These are phyloP conservation scores for Carex sylvatica DNA, from an alignment of 202 grass and related monocot genomes.

Conservation along the genomic window DNA sequence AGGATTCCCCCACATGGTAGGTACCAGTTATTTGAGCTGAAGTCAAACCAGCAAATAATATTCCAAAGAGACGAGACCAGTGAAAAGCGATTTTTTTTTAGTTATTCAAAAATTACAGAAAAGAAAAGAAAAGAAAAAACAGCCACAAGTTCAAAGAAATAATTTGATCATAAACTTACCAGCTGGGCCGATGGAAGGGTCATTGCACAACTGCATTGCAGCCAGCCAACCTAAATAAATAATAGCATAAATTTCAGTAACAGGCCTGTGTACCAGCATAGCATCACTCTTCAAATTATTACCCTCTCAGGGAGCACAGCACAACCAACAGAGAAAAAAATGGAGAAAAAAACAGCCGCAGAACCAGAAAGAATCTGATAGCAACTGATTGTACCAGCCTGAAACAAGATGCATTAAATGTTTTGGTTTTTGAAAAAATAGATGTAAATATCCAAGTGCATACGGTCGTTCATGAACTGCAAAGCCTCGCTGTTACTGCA, in stretches of 20 bases:
- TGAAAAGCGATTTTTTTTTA: not conserved
- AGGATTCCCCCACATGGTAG: not conserved
- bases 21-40: not conserved
- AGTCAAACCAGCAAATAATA: not conserved
- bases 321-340: slow-evolving; percentile 7
- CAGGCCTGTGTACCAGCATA: not conserved
- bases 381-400: not conserved
- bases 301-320: not conserved
- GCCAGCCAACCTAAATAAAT: slow-evolving; percentile 34
- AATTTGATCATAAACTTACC: slow-evolving; percentile 26
- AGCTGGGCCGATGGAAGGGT: slow-evolving; percentile 29
- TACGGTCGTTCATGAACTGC: slow-evolving; percentile 39
- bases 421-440: not conserved
- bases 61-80: not conserved
- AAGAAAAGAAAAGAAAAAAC: not conserved
- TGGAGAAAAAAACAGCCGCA: not conserved
- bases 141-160: not conserved
- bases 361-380: not conserved
- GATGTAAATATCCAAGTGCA: not conserved
- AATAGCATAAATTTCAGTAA: not conserved
- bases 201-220: slow-evolving; percentile 30
- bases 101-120: not conserved
- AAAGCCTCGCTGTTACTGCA: slow-evolving; percentile 31
- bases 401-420: not conserved
- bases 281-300: not conserved